A percentile compares a stretch with the other conserved stretches of the same genome.
phyloP scores from a whole-genome alignment of 2,329 filamentous ascomycete species.

The Chrysoporthe deuterocubensis region DNA sequence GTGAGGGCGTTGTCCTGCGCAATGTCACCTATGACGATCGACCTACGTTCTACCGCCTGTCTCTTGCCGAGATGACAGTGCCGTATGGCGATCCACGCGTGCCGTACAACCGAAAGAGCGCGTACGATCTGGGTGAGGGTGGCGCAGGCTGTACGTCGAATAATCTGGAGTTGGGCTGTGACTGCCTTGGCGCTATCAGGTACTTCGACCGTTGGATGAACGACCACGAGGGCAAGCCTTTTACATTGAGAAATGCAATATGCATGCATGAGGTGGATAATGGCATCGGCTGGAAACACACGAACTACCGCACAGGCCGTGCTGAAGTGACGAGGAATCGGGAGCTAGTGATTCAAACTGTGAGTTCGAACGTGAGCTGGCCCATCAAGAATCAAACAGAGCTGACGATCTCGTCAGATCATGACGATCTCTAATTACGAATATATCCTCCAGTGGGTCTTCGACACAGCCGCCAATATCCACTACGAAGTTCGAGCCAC shows the following conservation, averaged over 20 bases:
- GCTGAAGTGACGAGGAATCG: slow-evolving; percentile 55
- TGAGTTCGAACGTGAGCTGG: slow-evolving; percentile 32
- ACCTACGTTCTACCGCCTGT: slow-evolving; percentile 51
- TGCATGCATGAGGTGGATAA: slow-evolving; percentile 62
- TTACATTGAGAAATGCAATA: slow-evolving; percentile 51
- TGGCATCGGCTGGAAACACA: slow-evolving; percentile 62
- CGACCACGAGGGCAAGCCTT: slow-evolving; percentile 50
- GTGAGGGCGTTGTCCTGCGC: slow-evolving; percentile 60
- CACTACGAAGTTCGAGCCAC: slow-evolving; percentile 31
- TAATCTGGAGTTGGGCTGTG: slow-evolving; percentile 18
- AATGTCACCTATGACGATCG: slow-evolving; percentile 66
- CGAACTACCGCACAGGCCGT: slow-evolving; percentile 56
- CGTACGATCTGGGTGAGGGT: slow-evolving; percentile 20
- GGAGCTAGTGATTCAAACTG: slow-evolving; percentile 58
- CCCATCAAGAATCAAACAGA: slow-evolving; percentile 6
- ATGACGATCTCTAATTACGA: slow-evolving; percentile 64
- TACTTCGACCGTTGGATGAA: slow-evolving; percentile 65
- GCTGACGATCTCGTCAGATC: slow-evolving; percentile 43
- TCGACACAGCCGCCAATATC: slow-evolving; percentile 52
- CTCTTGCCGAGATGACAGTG: slow-evolving; percentile 67
- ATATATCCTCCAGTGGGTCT: slow-evolving; percentile 44
- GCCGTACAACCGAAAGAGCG: slow-evolving; percentile 18
- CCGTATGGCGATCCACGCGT: slow-evolving; percentile 46
- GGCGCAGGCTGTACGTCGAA: slow-evolving; percentile 21
- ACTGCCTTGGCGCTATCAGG: slow-evolving; percentile 19